Percentiles rank a stretch among this genome's conserved stretches.
Conservation (phyloP, 345 rosid species). For the Populus davidiana region DNA sequence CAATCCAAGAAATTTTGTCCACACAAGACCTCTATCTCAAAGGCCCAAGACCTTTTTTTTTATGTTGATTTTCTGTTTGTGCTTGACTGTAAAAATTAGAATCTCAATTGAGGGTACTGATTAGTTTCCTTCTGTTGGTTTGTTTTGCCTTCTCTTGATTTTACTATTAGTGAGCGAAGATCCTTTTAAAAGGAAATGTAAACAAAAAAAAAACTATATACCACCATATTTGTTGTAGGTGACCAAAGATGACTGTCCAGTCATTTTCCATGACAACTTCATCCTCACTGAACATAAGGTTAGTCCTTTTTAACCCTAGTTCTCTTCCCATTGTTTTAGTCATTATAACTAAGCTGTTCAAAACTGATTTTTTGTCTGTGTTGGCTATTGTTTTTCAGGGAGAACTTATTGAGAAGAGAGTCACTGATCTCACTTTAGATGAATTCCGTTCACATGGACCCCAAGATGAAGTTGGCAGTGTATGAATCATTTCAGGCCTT, state of each 20-base stretch:
- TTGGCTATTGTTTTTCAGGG: constrained; percentile 16
- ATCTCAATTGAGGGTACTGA: constrained; percentile 16
- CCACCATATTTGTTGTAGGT: constrained; percentile 12
- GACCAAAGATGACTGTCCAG: constrained; percentile 27
- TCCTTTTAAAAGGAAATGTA: neutral
- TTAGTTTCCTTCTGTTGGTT: constrained; percentile 7
- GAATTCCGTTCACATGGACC: constrained; percentile 27
- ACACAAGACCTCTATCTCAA: too few species aligned
- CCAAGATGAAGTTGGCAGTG: constrained; percentile 17
- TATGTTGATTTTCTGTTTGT: too few species aligned
- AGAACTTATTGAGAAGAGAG: constrained; percentile 17
- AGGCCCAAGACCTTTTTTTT: too few species aligned
- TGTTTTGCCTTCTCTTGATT: neutral
- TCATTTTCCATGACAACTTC: constrained; percentile 37
- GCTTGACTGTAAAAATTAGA: too few species aligned
- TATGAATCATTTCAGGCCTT: neutral
- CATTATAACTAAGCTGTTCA: too few species aligned
- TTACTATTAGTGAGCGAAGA: constrained; percentile 1
- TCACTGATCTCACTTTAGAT: constrained; percentile 19
- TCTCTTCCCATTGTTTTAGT: neutral
- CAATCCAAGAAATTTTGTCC: too few species aligned
- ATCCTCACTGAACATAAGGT: constrained; percentile 24
- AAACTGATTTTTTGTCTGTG: neutral
- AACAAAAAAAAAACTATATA: neutral
- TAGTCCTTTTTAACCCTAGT: neutral